phyloP scores from a whole-genome alignment of 1,284 basidiomycete genomes.

The Ganoderma meredithae region DNA sequence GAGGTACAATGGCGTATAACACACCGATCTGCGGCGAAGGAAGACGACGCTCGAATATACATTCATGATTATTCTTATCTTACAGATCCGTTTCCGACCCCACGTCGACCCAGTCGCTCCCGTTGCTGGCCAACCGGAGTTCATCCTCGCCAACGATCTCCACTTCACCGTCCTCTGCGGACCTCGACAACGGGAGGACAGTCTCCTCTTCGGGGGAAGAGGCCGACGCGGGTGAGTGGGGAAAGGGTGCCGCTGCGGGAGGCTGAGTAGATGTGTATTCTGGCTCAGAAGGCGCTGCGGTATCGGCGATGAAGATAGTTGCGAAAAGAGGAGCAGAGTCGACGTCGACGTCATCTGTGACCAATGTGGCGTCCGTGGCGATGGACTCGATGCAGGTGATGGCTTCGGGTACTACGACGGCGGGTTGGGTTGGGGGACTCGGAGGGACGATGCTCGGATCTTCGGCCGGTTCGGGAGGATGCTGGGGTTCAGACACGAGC shows the following conservation, averaged over 20 bases:
- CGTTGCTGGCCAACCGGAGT: constrained; percentile 11
- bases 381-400: neutral
- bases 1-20: too few relatives aligned
- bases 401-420: neutral
- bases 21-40: too few relatives aligned
- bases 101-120: neutral
- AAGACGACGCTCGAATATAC: too few relatives aligned
- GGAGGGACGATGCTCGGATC: neutral
- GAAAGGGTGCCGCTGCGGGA: too few relatives aligned
- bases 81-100: too few relatives aligned
- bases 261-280: too few relatives aligned
- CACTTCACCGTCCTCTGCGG: constrained; percentile 19
- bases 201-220: constrained; percentile 15
- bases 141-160: constrained; percentile 32
- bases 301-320: neutral
- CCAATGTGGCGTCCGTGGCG: neutral
- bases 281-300: neutral
- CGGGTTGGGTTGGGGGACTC: neutral
- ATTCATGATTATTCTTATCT: too few relatives aligned
- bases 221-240: constrained; percentile 7
- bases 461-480: neutral
- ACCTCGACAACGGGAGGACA: constrained; percentile 25
- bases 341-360: constrained; percentile 2
- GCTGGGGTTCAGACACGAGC: neutral
- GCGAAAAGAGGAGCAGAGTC: neutral